phyloP scores from a whole-genome alignment of 208 protist species.

The Tritrichomonas foetus region DNA sequence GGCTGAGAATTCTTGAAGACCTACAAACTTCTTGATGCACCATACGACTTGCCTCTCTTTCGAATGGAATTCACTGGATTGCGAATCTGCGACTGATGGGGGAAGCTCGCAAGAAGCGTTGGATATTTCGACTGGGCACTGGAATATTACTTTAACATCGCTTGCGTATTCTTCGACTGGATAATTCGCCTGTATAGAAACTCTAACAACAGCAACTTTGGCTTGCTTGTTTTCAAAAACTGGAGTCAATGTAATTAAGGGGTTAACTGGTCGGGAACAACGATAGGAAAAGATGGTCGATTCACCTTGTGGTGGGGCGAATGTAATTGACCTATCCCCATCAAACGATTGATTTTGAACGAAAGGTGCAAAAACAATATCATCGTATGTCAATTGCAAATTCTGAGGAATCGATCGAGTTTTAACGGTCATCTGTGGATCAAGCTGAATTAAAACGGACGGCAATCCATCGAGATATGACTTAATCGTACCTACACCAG shows the following conservation, averaged over 20 bases:
- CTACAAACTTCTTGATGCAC: background rate
- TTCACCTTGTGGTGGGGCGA: background rate
- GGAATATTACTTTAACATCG: conserved; percentile 23
- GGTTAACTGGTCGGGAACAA: background rate
- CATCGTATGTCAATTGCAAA: background rate
- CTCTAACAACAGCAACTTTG: conserved; percentile 14
- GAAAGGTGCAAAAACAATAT: conserved; percentile 25
- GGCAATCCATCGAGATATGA: background rate
- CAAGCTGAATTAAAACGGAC: background rate
- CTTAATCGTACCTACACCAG: background rate
- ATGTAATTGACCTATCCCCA: background rate
- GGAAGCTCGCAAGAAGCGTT: conserved; percentile 8
- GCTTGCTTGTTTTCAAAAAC: conserved; percentile 15
- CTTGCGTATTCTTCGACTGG: background rate
- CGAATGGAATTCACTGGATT: background rate
- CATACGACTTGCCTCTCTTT: conserved; percentile 5
- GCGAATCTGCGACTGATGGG: background rate
- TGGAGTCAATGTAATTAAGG: background rate
- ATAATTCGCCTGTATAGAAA: background rate
- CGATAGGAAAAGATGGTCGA: conserved; percentile 4
- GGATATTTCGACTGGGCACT: conserved; percentile 30
- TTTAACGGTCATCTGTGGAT: background rate
- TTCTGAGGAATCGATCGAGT: conserved; percentile 3
- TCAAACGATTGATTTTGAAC: background rate
- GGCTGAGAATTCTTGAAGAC: conserved; percentile 6